Evolutionary conservation across 805 yeast species (phyloP).

Genomic region (Lipomyces sp.): DNA sequence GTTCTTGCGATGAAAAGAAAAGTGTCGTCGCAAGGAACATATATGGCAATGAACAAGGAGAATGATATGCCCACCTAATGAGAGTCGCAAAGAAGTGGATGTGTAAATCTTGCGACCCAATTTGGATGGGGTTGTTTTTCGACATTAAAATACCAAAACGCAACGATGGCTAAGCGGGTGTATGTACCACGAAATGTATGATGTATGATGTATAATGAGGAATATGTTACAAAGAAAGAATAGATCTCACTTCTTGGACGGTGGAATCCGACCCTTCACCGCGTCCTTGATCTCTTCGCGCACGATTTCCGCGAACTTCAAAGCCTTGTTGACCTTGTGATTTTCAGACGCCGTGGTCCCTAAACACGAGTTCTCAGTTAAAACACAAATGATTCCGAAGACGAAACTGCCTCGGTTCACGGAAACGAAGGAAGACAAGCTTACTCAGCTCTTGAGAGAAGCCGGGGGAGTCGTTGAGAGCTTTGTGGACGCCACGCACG

Average conservation of each 20-base stretch:
- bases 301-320: constrained; percentile 11
- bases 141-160: too few relatives aligned
- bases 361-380: background rate
- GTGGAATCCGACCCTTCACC: constrained; percentile 11
- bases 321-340: constrained; percentile 12
- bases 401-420: too few relatives aligned
- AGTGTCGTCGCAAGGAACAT: background rate
- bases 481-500: constrained; percentile 14
- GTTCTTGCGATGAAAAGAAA: background rate
- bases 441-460: constrained; percentile 13
- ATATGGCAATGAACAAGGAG: background rate
- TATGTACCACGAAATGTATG: too few relatives aligned
- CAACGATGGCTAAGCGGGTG: too few relatives aligned
- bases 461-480: constrained; percentile 11
- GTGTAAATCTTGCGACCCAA: constrained; percentile 1
- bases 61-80: constrained; percentile 4
- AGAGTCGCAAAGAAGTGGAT: background rate
- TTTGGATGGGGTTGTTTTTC: constrained; percentile 1
- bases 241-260: background rate
- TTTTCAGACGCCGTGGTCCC: constrained; percentile 6
- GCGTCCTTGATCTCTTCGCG: constrained; percentile 23
- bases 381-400: background rate
- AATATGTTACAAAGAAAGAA: background rate
- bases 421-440: too few relatives aligned
- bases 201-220: background rate